A percentile compares a stretch with the other conserved stretches of the same genome.
phyloP scores from a whole-genome alignment of 169 alveolate genomes.

The Cyclospora cayetanensis region DNA sequence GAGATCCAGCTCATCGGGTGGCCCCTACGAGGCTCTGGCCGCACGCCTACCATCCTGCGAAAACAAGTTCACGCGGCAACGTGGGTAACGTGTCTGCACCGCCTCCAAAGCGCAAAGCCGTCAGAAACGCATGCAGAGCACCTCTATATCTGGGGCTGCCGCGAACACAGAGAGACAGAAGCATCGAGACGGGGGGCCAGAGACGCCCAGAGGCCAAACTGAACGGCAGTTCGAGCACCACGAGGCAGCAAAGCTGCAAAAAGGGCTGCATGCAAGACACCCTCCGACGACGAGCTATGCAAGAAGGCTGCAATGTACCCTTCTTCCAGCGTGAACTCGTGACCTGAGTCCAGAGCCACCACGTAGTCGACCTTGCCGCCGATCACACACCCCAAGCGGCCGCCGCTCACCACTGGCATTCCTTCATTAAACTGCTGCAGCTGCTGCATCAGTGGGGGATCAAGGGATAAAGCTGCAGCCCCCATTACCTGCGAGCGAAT shows the following conservation, averaged over 20 bases:
- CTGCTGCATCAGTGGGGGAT: conserved; percentile 34
- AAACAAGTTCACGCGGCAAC: background rate
- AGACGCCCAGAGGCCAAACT: too few species aligned
- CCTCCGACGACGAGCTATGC: too few species aligned
- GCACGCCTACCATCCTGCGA: conserved; percentile 53
- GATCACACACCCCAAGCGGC: conserved; percentile 18
- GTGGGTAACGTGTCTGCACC: background rate
- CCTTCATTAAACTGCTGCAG: conserved; percentile 56
- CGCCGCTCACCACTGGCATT: background rate
- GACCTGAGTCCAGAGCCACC: conserved; percentile 38
- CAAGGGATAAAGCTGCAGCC: background rate
- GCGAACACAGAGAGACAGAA: too few species aligned
- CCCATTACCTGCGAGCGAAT: background rate
- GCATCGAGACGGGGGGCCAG: too few species aligned
- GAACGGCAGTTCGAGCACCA: too few species aligned
- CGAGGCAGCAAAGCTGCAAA: too few species aligned
- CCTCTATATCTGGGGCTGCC: too few species aligned
- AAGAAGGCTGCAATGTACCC: too few species aligned
- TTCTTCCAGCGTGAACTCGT: conserved; percentile 23
- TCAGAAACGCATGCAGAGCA: background rate
- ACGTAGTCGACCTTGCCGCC: conserved; percentile 50
- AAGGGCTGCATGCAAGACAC: too few species aligned
- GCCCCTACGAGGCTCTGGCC: conserved; percentile 45
- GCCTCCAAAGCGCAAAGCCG: background rate
- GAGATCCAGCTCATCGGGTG: background rate